These are phyloP conservation scores for Saccharomyces mikatae DNA, from an alignment of 805 yeast species.

Conservation along the genomic window DNA sequence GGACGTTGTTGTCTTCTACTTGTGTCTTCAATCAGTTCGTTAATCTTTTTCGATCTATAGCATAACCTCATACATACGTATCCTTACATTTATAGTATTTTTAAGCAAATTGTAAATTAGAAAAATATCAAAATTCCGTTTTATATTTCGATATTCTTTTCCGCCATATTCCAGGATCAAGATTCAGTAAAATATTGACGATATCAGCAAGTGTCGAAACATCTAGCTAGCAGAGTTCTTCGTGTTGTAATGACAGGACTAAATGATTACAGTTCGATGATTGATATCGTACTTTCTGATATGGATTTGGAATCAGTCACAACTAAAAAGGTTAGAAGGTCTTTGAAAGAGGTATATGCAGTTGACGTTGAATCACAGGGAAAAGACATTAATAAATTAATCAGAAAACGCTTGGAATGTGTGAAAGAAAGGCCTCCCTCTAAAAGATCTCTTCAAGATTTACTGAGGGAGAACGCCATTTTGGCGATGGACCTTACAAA, in stretches of 20 bases:
- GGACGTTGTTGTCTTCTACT: background rate
- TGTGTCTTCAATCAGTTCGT: background rate
- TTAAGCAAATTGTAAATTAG: background rate
- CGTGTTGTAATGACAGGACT: slow-evolving; percentile 8
- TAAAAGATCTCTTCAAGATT: background rate
- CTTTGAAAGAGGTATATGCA: slow-evolving; percentile 59
- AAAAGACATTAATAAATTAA: slow-evolving; percentile 51
- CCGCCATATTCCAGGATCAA: background rate
- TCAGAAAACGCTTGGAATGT: slow-evolving; percentile 28
- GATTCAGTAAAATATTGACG: background rate
- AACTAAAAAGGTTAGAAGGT: slow-evolving; percentile 61
- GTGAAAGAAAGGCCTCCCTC: background rate
- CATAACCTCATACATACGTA: background rate
- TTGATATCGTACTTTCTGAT: slow-evolving; percentile 66
- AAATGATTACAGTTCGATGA: slow-evolving; percentile 47
- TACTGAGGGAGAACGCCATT: background rate
- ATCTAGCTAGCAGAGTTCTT: background rate
- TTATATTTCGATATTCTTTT: background rate
- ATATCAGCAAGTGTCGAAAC: background rate
- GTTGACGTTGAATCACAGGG: slow-evolving; percentile 44
- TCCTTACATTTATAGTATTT: background rate
- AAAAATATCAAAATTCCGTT: background rate
- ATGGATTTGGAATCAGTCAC: slow-evolving; percentile 63
- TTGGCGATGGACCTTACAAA: background rate
- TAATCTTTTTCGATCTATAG: background rate